phyloP scores from a whole-genome alignment of 257 asterid genomes.

The Petunia secreta region DNA sequence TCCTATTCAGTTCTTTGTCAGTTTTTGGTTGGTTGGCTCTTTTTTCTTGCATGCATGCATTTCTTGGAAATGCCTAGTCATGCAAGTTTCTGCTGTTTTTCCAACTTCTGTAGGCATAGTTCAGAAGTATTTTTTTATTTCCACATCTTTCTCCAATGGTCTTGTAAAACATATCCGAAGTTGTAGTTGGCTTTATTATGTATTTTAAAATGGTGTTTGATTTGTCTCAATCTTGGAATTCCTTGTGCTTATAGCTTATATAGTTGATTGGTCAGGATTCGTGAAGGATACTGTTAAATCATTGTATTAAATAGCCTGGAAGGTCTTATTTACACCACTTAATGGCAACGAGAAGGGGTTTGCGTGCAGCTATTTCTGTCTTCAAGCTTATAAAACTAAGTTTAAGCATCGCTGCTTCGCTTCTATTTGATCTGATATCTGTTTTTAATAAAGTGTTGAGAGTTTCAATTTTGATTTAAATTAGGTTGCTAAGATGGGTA shows the following conservation, averaged over 20 bases:
- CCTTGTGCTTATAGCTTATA: not conserved
- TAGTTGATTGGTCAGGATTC: not conserved
- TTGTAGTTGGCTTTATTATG: not conserved
- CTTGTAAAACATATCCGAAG: conserved; percentile 12
- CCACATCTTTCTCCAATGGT: conserved; percentile 2
- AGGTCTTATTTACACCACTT: not conserved
- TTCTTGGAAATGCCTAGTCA: not conserved
- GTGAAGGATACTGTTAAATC: not conserved
- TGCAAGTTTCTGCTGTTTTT: conserved; percentile 15
- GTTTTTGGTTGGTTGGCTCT: conserved; percentile 21
- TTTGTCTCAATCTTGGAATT: not conserved
- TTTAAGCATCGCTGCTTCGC: not conserved
- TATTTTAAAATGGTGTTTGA: not conserved
- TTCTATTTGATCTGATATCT: not conserved
- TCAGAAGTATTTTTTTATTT: not conserved
- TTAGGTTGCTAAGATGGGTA: too few species aligned
- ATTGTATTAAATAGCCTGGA: not conserved
- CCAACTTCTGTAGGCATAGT: conserved; percentile 21
- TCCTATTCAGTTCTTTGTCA: not conserved
- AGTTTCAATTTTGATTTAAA: too few species aligned
- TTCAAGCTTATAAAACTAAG: not conserved
- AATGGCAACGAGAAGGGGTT: not conserved
- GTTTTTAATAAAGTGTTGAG: too few species aligned
- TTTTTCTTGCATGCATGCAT: conserved; percentile 24
- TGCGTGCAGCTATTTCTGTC: too few species aligned